Evolutionary conservation across 2,329 filamentous ascomycete species (phyloP), one percentile per base, ranked within the genome.

Genomic region (Chaetoscypha palmicola): DNA sequence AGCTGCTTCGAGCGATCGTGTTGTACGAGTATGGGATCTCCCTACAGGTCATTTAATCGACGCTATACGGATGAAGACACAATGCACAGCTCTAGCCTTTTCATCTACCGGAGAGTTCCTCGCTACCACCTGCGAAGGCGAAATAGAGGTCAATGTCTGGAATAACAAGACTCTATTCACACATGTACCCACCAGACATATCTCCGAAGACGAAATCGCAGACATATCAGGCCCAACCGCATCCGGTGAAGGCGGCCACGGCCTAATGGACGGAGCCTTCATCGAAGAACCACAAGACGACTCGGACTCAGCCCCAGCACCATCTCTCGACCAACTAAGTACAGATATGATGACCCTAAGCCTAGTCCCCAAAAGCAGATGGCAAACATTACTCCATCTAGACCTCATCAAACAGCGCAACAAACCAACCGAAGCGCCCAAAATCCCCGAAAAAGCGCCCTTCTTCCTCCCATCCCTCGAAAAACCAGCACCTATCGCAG

Each of bases 11-110:
- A 81, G 85, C 58, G 87, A 94, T 59, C 79, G 80, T 1, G 70
- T 88, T 4, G 70, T 96, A 39, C 79, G 92, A 32, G 79, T 97
- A 5, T 98, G 92, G 89, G 94, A 98, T 67, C 71, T 98, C 21
- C 88, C 92, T 0, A 98, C 94, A 0, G 91, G 89, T 20, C 91
- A 98, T 66, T 73, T 98, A 11, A 92, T 98, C 50, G 92, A 98
- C 61, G 87, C 86, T 2, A 89, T 98, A 66, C 80, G 80, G 46
- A 76, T 94, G 4, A 79, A 81, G 43, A 83, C 76, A 42, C 81
- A 83, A 9, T 95, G 90, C 62, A 92, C 81, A 12, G 83, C 88
- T 2, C 70, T 98, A 10, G 80, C 90, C 5, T 94, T 97, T 70
- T 95, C 92, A 0, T 73, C 74, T 1, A 94, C 88, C 0, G 92